Evolutionary conservation across 225 moss, liverwort and hornwort genomes (phyloP).

Genomic region (Takakia lepidozioides): DNA sequence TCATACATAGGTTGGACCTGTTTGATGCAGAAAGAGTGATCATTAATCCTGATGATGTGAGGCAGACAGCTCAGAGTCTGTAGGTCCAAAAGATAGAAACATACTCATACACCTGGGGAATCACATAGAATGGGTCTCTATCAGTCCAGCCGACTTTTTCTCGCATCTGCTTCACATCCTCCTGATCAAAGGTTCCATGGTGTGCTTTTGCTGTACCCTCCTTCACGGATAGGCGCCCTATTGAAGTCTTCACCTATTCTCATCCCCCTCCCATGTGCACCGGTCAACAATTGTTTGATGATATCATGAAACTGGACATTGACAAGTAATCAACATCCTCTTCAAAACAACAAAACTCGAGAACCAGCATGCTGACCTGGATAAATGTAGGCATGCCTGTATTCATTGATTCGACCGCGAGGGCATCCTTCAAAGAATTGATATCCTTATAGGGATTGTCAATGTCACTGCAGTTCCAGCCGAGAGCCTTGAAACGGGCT

Average conservation of each 20-base stretch:
- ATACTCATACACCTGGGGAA: constrained; percentile 76
- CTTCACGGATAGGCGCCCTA: constrained; percentile 57
- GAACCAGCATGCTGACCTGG: too few species aligned
- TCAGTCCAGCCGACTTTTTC: constrained; percentile 48
- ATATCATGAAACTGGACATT: too few species aligned
- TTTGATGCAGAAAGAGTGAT: too few species aligned
- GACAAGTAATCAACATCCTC: too few species aligned
- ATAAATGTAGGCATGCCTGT: constrained; percentile 57
- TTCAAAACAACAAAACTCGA: too few species aligned
- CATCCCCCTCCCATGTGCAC: too few species aligned
- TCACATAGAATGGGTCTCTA: constrained; percentile 51
- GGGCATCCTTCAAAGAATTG: constrained; percentile 35
- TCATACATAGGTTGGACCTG: too few species aligned
- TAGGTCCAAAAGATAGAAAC: too few species aligned
- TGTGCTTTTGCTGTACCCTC: constrained; percentile 65
- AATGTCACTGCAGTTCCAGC: constrained; percentile 52
- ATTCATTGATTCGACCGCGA: constrained; percentile 19
- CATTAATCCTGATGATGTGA: too few species aligned
- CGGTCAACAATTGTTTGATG: too few species aligned
- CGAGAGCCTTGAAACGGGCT: constrained; percentile 50
- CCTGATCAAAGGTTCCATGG: constrained; percentile 64
- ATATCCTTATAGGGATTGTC: constrained; percentile 52
- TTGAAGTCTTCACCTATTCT: constrained; percentile 62
- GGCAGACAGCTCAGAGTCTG: too few species aligned
- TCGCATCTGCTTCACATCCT: constrained; percentile 72